Evolutionary conservation across 2,329 filamentous ascomycete species (phyloP).

Genomic region (Epichloe scottii): DNA sequence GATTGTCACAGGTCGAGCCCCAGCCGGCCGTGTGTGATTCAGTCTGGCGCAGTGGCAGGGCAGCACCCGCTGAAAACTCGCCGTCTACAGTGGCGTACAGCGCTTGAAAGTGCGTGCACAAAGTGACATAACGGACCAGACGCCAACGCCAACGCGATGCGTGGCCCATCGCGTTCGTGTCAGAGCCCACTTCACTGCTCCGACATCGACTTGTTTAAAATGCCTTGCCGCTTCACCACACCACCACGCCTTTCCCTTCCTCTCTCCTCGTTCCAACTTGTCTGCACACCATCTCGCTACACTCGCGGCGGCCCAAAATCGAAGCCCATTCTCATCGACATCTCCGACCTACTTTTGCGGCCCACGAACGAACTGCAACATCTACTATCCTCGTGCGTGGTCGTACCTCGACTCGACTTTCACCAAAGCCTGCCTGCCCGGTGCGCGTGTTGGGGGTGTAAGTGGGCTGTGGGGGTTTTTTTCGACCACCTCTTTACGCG

Average conservation of each 20-base stretch:
- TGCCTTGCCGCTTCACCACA: neutral
- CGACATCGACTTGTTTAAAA: slow-evolving; percentile 1
- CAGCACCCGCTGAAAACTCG: no score
- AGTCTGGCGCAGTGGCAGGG: no score
- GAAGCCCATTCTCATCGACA: neutral
- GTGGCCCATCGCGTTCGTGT: slow-evolving; percentile 11
- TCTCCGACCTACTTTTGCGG: slow-evolving; percentile 1
- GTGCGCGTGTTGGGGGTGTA: slow-evolving; percentile 2
- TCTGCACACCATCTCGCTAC: neutral
- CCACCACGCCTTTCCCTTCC: neutral
- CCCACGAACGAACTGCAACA: neutral
- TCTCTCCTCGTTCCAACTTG: neutral
- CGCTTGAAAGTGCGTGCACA: neutral
- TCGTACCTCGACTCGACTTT: neutral
- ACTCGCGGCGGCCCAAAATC: neutral
- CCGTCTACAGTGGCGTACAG: no score
- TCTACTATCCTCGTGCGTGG: neutral
- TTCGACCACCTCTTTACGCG: slow-evolving; percentile 1
- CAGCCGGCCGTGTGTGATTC: neutral
- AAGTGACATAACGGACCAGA: neutral
- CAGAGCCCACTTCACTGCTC: slow-evolving; percentile 5
- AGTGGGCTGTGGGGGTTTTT: neutral
- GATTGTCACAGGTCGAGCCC: no score
- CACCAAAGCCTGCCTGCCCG: neutral
- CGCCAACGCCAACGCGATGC: slow-evolving; percentile 10